Evolutionary conservation across 176 grass and related monocot genomes (phyloP), one percentile per base, ranked within the genome.

Genomic region (Oropetium thomaeum): DNA sequence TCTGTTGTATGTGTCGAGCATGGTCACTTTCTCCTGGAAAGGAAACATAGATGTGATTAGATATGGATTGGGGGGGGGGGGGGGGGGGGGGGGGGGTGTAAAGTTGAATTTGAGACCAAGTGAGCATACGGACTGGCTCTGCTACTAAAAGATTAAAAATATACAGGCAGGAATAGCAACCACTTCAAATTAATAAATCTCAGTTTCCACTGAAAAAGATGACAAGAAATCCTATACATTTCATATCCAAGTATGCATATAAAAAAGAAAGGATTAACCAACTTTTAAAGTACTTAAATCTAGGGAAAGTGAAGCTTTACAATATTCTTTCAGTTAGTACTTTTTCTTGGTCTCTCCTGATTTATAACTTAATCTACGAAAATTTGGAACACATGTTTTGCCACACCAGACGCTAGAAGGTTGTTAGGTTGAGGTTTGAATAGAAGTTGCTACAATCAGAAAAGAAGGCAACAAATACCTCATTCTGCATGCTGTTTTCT

Each of bases 21-120:
- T 88, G 39, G 62, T 87, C 43, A 75, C 53, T 77, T 92, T 98
- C 33, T 92, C 91, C 91, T 98, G 95, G 47, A 86, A 89, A 73
- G 52, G 83, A 25, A 85, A 51, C 74, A 74, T 63, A 78, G 75
- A 86, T 70, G 65, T 65, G 48, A 77, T 83, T 54, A 90, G 69
- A 69, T 31, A 58, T 48, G 44, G 17, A 86, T 86, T 29, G 67
- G 23, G 3, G 76, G 76, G n/a, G n/a, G n/a, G n/a, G n/a, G n/a
- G n/a, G n/a, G n/a, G n/a, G n/a, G n/a, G n/a, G n/a, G n/a, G n/a
- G n/a, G n/a, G n/a, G n/a, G n/a, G n/a, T n/a, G n/a, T n/a, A 52
- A 44, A 49, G 30, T 15, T 39, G n/a, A 62, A 28, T 15, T 59
- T 37, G 10, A 69, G 26, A 73, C 13, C 44, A 22, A 64, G 9